Evolutionary conservation across 768 basidiomycete genomes (phyloP), one percentile per base, ranked within the genome.

Genomic region (Lactarius hatsudake): DNA sequence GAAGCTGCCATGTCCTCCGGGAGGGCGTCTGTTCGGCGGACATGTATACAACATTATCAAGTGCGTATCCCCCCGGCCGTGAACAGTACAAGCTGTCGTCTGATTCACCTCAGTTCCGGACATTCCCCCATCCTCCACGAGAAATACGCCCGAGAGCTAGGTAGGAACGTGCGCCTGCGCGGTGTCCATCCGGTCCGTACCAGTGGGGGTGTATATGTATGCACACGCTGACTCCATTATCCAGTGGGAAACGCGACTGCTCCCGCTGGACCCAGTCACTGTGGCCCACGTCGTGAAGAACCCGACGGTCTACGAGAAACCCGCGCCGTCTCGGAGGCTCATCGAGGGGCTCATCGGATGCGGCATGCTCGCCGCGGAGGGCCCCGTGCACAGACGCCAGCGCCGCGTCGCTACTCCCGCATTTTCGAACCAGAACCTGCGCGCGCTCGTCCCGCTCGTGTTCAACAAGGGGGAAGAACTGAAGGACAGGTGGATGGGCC

Each of bases 291-390:
- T 96, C 45, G 78, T 95, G 59, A 88, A 89, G 72, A 84, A 93
- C 64, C 81, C 86, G 17, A 80, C 82, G 48, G 79, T 87, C 43
- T 94, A 93, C 73, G 89, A 93, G 74, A 96, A 96, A 74, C 93
- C 94, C 12, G 88, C 85, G 84, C 86, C 87, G 69, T 89, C 92
- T 2, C 86, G 94, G 30, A 79, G 81, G 56, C 77, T 91, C 54
- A 91, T 97, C 42, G 84, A 86, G 18, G 81, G 84, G 63, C 83
- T 95, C 66, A 90, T 97, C 65, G 94, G 94, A 0, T 86, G 86
- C 63, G 94, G 91, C 2, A 86, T 93, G 86, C 83, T 93, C 30
- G 85, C 89, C 20, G 87, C 90, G 3, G 92, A 93, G 73, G 91
- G 92, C 1, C 80, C 83, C 30, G 79, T 87, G 20, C 93, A 96